Base-by-base conservation (phyloP, 2,329 filamentous ascomycete species). In the Falciphora oryzae region DNA sequence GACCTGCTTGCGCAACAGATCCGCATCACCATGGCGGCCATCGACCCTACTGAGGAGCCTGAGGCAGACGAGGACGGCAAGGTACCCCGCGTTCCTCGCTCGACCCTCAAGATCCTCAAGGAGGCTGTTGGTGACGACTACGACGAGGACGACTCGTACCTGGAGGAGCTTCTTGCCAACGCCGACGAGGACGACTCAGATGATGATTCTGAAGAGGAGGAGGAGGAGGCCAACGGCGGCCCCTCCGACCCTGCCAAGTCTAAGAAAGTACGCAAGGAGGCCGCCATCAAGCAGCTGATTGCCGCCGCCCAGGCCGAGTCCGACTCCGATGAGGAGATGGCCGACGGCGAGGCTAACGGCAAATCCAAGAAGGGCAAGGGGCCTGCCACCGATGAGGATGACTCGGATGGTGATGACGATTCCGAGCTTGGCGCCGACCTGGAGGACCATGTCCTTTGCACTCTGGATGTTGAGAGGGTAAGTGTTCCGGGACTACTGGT, bases 1-100 rank as follows among this genome's bases (percentile, higher is more conserved):
- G 31, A 65, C 64, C 25, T 18, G 6, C 56, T 18, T 14, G 2
- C 18, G 3, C 3, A 13, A 11, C 73, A 97, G 93, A 96, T 97
- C 81, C 92, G 92, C 76, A 92, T 99, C 75, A 98, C 93, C 73
- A 99, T 99, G 95, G 95, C 96, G 73, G 95, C 95, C 69, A 89
- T 99, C 76, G 94, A 99, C 76, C 95, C 95, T 65, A 92, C 87
- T 73, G 91, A 91, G 72, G 83, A 87, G 71, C 84, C 88, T 50
- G 85, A 92, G 76, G 82, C 83, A 66, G 87, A 89, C 70, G 82
- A 83, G 65, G 83, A 85, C 63, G 84, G 83, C 71, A 86, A 88
- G 73, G 78, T 85, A 66, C 85, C 85, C 71, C 77, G 79, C 65
- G 78, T 87, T 67, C 85, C 89, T 71, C 90, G 93, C 71, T 90